Conservation (phyloP, 176 grass and related monocot species). For the Musa beccarii region DNA sequence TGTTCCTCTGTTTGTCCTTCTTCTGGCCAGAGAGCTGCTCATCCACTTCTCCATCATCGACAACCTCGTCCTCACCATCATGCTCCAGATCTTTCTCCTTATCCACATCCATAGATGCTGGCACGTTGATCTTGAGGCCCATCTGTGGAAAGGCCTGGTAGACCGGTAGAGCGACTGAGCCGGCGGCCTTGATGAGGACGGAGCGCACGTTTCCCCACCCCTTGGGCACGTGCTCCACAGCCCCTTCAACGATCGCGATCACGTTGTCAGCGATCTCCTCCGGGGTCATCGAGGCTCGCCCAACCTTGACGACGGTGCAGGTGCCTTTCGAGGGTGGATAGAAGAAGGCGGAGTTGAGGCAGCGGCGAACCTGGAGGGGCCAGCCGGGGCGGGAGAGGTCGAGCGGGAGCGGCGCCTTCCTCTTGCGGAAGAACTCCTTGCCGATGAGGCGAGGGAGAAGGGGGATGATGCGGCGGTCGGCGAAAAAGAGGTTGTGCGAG, state of each 20-base stretch:
- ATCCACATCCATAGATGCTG: not conserved
- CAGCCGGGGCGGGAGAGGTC: slow-evolving; percentile 56
- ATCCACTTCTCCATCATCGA: not conserved
- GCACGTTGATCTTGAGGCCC: slow-evolving; percentile 51
- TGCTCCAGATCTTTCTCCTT: not conserved
- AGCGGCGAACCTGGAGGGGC: slow-evolving; percentile 59
- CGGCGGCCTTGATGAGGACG: slow-evolving; percentile 47
- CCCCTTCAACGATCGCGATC: slow-evolving; percentile 30
- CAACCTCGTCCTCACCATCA: not conserved
- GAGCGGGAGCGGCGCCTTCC: slow-evolving; percentile 50
- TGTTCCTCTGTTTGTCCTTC: slow-evolving; percentile 25
- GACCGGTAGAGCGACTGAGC: slow-evolving; percentile 58
- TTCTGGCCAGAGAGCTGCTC: not conserved
- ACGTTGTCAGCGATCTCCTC: slow-evolving; percentile 59
- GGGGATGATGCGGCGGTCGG: slow-evolving; percentile 65
- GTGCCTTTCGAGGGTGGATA: slow-evolving; percentile 50
- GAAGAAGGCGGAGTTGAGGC: slow-evolving; percentile 49
- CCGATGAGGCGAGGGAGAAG: slow-evolving; percentile 75
- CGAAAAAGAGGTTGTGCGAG: slow-evolving; percentile 82
- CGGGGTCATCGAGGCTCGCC: slow-evolving; percentile 67
- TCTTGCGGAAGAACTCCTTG: slow-evolving; percentile 58
- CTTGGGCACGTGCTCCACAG: slow-evolving; percentile 57
- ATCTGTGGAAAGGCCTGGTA: slow-evolving; percentile 59
- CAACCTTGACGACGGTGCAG: slow-evolving; percentile 53
- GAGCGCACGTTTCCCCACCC: slow-evolving; percentile 74